phyloP scores from a whole-genome alignment of 805 yeast species.

The Metschnikowia amazonensis region DNA sequence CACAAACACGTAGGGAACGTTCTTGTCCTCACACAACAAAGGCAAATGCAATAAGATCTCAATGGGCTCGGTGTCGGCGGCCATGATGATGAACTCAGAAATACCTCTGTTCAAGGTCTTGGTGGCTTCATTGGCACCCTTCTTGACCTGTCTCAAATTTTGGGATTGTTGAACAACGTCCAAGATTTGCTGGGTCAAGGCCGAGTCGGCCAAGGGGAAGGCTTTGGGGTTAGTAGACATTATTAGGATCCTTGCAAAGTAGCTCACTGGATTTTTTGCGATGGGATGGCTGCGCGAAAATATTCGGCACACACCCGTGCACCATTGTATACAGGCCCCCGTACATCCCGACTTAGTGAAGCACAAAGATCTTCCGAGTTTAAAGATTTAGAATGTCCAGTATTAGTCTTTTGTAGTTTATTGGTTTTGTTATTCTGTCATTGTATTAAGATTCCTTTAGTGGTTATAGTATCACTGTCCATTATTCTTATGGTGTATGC shows the following conservation, averaged over 20 bases:
- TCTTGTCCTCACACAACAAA: constrained; percentile 96
- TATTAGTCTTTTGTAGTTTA: too few relatives aligned
- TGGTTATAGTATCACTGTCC: too few relatives aligned
- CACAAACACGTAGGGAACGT: constrained; percentile 98
- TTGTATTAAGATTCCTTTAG: too few relatives aligned
- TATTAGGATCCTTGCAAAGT: constrained; percentile 30
- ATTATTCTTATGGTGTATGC: too few relatives aligned
- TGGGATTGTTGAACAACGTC: constrained; percentile 98
- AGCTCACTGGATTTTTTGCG: constrained; percentile 21
- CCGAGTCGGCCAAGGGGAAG: constrained; percentile 97
- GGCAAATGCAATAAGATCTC: constrained; percentile 98
- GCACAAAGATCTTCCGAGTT: too few relatives aligned
- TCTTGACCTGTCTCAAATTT: constrained; percentile 96
- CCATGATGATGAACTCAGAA: constrained; percentile 98
- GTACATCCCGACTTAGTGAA: too few relatives aligned
- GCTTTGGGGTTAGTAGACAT: constrained; percentile 97
- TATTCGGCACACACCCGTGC: background rate
- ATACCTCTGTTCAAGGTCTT: constrained; percentile 99
- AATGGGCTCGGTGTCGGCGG: constrained; percentile 99
- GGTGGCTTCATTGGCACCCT: constrained; percentile 99
- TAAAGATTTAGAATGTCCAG: too few relatives aligned
- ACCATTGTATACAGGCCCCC: background rate
- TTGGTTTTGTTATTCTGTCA: too few relatives aligned
- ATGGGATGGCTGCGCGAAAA: constrained; percentile 6
- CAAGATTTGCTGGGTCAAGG: constrained; percentile 91